A percentile compares a stretch with the other conserved stretches of the same genome.
Conservation (phyloP, 2,329 filamentous ascomycete species). For the Thielaviopsis ethacetica region DNA sequence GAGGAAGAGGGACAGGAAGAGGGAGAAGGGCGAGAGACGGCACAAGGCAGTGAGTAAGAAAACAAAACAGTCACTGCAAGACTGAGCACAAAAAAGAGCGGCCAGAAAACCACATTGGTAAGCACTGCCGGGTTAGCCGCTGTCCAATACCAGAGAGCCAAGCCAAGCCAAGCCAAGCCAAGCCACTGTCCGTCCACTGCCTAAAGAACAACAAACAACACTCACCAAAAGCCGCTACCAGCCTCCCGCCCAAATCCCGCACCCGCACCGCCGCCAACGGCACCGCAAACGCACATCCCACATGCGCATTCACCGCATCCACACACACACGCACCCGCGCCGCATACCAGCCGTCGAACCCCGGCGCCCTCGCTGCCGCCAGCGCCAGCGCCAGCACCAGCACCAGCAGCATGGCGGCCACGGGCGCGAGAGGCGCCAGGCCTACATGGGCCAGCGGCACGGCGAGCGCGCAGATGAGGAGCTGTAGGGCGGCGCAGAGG, state of each 20-base stretch:
- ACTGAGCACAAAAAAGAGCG: constrained; percentile 9
- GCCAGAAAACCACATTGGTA: constrained; percentile 23
- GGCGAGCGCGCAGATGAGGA: constrained; percentile 30
- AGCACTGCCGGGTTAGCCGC: constrained; percentile 15
- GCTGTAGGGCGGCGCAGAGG: constrained; percentile 26
- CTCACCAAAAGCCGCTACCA: constrained; percentile 30
- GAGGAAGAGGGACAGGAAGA: neutral
- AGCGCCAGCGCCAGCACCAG: neutral
- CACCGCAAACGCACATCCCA: constrained; percentile 34
- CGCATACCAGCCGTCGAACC: constrained; percentile 18
- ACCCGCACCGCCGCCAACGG: constrained; percentile 30
- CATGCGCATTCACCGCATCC: constrained; percentile 26
- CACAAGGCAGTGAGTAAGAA: constrained; percentile 19
- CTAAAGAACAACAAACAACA: neutral
- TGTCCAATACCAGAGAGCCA: neutral
- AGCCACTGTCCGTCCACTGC: too few relatives aligned
- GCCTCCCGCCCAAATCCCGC: constrained; percentile 19
- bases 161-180: too few relatives aligned
- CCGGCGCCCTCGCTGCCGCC: constrained; percentile 5
- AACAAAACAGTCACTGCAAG: constrained; percentile 13
- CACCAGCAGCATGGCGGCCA: neutral
- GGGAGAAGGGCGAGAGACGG: neutral
- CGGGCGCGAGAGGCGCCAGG: constrained; percentile 13
- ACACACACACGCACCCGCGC: constrained; percentile 7
- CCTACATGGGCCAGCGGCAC: constrained; percentile 18